phyloP scores from a whole-genome alignment of 441 rosid genomes.

The Kokia cookei region DNA sequence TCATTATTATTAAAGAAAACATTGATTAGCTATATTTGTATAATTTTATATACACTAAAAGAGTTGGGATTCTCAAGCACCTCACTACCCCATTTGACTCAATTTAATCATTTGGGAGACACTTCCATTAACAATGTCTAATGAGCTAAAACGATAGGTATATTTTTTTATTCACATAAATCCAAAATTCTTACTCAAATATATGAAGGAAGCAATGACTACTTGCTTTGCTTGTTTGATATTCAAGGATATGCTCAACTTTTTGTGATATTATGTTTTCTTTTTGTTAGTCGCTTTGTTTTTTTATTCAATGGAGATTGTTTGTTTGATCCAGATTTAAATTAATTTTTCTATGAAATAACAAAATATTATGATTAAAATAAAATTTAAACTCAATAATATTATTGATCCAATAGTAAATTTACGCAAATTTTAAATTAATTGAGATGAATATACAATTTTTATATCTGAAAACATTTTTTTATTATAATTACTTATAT shows the following conservation, averaged over 20 bases:
- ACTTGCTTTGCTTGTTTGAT: background rate
- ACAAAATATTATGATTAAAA: no score
- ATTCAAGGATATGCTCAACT: background rate
- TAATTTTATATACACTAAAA: background rate
- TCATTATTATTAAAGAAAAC: background rate
- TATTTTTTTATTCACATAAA: background rate
- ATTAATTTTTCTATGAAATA: background rate
- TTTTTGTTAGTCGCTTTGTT: background rate
- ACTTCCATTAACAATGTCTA: background rate
- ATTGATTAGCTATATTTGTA: no score
- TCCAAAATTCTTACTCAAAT: background rate
- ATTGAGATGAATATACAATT: accelerated
- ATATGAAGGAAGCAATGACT: background rate
- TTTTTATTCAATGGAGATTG: background rate
- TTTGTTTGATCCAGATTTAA: background rate
- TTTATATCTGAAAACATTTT: no score
- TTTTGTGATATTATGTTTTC: background rate
- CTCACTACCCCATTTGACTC: background rate
- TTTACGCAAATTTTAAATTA: no score
- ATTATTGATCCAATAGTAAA: accelerated
- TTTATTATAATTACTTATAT: no score
- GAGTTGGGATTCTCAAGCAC: background rate
- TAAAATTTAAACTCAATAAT: no score
- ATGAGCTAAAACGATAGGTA: background rate
- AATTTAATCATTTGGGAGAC: background rate